Base-by-base conservation (phyloP, 176 grass and related monocot species). In the Rhynchospora tenuis region DNA sequence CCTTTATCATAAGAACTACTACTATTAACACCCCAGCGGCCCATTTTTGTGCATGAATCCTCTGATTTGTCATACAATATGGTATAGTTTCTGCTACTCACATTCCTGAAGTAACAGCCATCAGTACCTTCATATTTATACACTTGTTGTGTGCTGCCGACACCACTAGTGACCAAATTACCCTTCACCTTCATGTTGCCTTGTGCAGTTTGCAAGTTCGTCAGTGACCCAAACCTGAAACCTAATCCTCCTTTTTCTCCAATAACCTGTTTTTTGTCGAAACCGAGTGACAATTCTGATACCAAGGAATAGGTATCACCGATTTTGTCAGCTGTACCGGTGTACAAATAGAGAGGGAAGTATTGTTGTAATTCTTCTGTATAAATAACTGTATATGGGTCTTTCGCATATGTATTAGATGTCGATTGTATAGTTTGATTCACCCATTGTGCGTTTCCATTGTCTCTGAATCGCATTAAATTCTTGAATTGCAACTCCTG, bases 401-500 rank as follows among this genome's bases (percentile, higher is more conserved):
- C 73, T 17, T 82, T 43, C 45, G 90, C 81, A 65, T 85, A 91
- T 27, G 71, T 90, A 63, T 73, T 86, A 20, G 84, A 89, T 70
- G 89, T 78, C 1, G 81, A 87, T 69, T 90, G 78, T 24, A 91
- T 94, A 7, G 81, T 94, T 88, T 98, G 95, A 79, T 85, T 92
- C 31, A 94, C 60, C 88, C 15, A 20, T 81, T 79, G 81, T 67
- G 6, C 1, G 17, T 2, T 70, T 59, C 59, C 88, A 20, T 84
- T 61, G 0, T 17, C 92, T 2, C 52, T 16, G 42, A 87, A 33
- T 20, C 4, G 6, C 89, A 90, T 89, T 42, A 83, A 71, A 81
- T 93, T 98, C 72, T 87, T 27, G 56, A 87, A 98, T 14, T 72
- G 55, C 5, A 94, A 75, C 60, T 81, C 83, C 81, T 94, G 95